Conservation (phyloP, 2,329 filamentous ascomycete species). For the Ophiosphaerella korrae region DNA sequence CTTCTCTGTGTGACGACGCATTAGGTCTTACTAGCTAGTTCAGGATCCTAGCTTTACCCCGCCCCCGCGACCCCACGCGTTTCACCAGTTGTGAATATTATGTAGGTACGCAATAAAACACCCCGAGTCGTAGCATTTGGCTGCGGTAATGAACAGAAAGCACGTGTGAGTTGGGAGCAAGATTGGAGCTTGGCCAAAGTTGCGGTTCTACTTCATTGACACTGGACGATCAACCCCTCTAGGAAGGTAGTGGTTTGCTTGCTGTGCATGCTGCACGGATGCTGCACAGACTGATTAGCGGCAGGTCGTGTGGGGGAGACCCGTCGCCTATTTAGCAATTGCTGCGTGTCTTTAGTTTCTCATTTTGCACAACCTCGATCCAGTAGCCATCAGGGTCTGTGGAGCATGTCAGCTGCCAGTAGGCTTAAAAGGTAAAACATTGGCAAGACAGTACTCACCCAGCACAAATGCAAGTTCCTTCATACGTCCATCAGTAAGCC, state of each 20-base stretch:
- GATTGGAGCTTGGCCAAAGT: not conserved
- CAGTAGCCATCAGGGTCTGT: conserved; percentile 78
- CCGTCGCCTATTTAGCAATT: conserved; percentile 41
- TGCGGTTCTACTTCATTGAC: not conserved
- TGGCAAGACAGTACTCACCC: conserved; percentile 47
- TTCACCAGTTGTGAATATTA: conserved; percentile 19
- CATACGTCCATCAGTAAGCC: conserved; percentile 87
- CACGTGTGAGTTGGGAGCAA: not conserved
- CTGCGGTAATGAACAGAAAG: no score
- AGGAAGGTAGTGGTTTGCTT: no score
- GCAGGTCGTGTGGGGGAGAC: conserved; percentile 11
- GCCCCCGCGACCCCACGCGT: conserved; percentile 40
- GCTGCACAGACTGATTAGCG: conserved; percentile 8
- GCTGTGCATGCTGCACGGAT: no score
- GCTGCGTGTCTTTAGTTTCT: conserved; percentile 59
- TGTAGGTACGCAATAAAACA: not conserved
- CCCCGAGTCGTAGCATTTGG: no score
- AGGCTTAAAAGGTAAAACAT: not conserved
- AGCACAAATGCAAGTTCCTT: conserved; percentile 91
- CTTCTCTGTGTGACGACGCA: conserved; percentile 16
- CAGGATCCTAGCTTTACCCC: conserved; percentile 24
- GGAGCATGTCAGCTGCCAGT: conserved; percentile 12
- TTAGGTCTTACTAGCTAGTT: conserved; percentile 21
- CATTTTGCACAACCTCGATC: conserved; percentile 80
- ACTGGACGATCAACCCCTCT: not conserved